These are phyloP conservation scores for Suaeda aralocaspica DNA, from an alignment of 148 eudicot species.

Conservation along the genomic window DNA sequence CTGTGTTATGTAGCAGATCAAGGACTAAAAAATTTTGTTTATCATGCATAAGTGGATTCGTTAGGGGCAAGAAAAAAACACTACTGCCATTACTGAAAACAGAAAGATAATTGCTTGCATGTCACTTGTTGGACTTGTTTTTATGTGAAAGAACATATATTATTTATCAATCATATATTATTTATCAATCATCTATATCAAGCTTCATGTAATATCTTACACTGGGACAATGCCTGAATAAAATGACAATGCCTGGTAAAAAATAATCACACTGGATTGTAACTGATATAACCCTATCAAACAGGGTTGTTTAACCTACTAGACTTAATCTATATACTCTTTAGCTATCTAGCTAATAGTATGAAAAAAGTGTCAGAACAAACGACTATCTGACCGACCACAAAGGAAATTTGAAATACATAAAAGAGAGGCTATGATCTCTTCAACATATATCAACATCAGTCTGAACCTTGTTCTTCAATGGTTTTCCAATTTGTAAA, in stretches of 20 bases:
- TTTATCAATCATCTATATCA: conserved; percentile 26
- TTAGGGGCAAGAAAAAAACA: background rate
- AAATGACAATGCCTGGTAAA: conserved; percentile 22
- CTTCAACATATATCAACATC: conserved; percentile 54
- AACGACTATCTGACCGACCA: conserved; percentile 25
- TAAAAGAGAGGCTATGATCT: conserved; percentile 7
- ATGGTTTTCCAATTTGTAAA: conserved; percentile 58
- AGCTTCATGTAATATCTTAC: conserved; percentile 28
- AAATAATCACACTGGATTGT: conserved; percentile 20
- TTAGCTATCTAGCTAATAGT: conserved; percentile 31
- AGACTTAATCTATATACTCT: conserved; percentile 26
- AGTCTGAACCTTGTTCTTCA: conserved; percentile 53
- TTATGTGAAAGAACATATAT: background rate
- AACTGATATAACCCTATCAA: conserved; percentile 16
- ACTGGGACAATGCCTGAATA: conserved; percentile 21
- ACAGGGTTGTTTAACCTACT: conserved; percentile 21
- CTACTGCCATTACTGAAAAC: background rate
- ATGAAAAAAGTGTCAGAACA: conserved; percentile 36
- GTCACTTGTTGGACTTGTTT: background rate
- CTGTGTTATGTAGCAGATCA: background rate
- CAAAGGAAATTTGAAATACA: conserved; percentile 13
- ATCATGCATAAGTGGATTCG: background rate
- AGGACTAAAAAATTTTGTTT: background rate
- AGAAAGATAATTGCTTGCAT: background rate
- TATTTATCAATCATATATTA: conserved; percentile 14